These are phyloP conservation scores for Phylloporus arenicola DNA, from an alignment of 768 basidiomycete species.

Conservation along the genomic window DNA sequence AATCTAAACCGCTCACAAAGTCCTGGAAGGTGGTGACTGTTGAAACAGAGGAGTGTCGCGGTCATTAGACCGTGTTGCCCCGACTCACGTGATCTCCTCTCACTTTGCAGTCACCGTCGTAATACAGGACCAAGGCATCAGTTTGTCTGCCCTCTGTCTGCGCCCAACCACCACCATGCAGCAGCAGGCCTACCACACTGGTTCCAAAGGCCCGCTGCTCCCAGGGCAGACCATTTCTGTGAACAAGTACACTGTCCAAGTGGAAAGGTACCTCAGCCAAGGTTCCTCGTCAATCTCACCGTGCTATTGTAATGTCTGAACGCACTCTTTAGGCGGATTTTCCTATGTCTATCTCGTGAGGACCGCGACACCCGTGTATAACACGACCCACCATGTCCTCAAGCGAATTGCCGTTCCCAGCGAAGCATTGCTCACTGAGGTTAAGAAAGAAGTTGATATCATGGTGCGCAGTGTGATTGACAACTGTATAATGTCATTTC, in stretches of 20 bases:
- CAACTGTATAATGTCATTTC: constrained; percentile 19
- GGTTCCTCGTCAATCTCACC: constrained; percentile 41
- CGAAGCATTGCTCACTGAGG: constrained; percentile 85
- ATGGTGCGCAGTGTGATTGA: constrained; percentile 61
- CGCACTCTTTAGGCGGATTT: constrained; percentile 71
- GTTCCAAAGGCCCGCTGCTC: constrained; percentile 62
- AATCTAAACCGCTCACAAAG: no score
- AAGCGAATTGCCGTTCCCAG: constrained; percentile 93
- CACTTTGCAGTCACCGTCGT: not conserved
- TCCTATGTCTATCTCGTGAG: constrained; percentile 96
- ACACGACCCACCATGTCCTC: constrained; percentile 92
- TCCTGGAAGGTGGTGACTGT: no score
- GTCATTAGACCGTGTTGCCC: not conserved
- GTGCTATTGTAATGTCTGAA: constrained; percentile 7
- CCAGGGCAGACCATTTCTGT: constrained; percentile 87
- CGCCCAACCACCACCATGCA: constrained; percentile 23
- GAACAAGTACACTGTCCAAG: constrained; percentile 83
- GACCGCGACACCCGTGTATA: constrained; percentile 80
- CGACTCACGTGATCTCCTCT: constrained; percentile 14
- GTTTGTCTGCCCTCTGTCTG: constrained; percentile 1
- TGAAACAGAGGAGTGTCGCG: no score
- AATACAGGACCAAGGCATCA: not conserved
- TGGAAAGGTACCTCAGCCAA: constrained; percentile 94
- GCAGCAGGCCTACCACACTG: constrained; percentile 39
- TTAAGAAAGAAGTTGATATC: constrained; percentile 96